phyloP scores from a whole-genome alignment of 176 grass and related monocot species.

The Aegilops tauschii region DNA sequence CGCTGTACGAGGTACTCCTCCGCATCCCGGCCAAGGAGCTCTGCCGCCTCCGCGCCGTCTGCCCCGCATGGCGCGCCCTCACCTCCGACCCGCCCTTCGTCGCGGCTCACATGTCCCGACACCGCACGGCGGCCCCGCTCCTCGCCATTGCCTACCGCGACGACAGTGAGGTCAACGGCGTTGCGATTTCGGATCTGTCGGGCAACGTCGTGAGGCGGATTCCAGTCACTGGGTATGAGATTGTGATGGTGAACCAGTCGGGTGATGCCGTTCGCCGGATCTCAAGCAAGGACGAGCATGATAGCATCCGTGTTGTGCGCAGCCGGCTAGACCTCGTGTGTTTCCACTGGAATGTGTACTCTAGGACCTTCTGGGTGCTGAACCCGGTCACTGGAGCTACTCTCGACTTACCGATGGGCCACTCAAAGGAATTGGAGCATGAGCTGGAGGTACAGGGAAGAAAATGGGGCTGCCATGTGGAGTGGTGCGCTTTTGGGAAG shows the following conservation, averaged over 20 bases:
- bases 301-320: neutral
- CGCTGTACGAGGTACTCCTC: neutral
- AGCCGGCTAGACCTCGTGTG: neutral
- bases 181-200: neutral
- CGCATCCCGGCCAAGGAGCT: neutral
- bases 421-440: neutral
- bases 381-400: neutral
- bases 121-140: neutral
- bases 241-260: neutral
- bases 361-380: neutral
- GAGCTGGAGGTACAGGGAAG: neutral
- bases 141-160: neutral
- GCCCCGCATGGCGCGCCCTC: neutral
- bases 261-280: neutral
- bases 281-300: neutral
- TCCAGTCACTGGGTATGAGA: neutral
- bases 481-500: neutral
- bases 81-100: neutral
- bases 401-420: neutral
- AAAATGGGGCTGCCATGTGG: neutral
- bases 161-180: neutral
- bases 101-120: neutral
- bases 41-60: constrained; percentile 1
- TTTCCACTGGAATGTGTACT: neutral
- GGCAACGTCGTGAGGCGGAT: neutral